These are phyloP conservation scores for Colletotrichum sp. DNA, from an alignment of 2,329 filamentous ascomycete genomes.

Conservation along the genomic window DNA sequence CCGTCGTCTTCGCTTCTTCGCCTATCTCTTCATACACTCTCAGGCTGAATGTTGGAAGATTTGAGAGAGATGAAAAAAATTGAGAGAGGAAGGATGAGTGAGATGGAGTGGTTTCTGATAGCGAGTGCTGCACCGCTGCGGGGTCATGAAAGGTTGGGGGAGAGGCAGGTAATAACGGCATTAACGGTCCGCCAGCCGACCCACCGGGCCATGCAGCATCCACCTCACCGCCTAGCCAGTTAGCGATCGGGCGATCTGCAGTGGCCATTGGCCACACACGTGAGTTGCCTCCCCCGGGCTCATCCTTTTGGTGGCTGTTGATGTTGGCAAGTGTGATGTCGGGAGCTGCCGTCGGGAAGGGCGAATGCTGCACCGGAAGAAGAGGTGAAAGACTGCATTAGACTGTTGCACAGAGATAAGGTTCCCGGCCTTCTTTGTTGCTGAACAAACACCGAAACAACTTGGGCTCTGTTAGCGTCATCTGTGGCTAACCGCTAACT, in stretches of 20 bases:
- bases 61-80: not conserved
- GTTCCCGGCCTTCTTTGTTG: not conserved
- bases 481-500: not conserved
- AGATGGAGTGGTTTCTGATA: not conserved
- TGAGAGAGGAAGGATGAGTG: not conserved
- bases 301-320: not conserved
- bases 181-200: not conserved
- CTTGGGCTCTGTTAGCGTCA: not conserved
- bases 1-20: not conserved
- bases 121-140: not conserved
- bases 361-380: not conserved
- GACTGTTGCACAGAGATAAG: not conserved
- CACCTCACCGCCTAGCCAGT: not conserved
- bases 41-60: not conserved
- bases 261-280: not conserved
- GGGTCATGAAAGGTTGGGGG: not conserved
- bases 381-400: not conserved
- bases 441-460: not conserved
- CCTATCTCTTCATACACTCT: not conserved
- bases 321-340: not conserved
- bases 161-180: constrained; percentile 9
- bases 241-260: not conserved
- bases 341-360: not conserved
- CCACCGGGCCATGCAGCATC: not conserved
- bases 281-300: not conserved